phyloP scores from a whole-genome alignment of 2,329 filamentous ascomycete genomes.

The Westerdykella sp. region DNA sequence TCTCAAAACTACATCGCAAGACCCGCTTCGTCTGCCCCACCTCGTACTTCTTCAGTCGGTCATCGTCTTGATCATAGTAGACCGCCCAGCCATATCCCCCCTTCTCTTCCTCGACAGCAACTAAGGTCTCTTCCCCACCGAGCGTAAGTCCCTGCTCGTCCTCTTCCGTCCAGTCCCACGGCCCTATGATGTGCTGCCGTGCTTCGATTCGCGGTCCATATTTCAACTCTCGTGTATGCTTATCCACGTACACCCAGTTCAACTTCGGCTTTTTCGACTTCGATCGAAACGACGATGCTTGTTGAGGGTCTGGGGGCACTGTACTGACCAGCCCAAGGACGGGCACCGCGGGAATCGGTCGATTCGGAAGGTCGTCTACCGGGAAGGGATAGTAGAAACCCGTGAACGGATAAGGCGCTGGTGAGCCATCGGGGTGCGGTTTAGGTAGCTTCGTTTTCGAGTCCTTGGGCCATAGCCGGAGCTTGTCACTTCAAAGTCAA shows the following conservation, averaged over 20 bases:
- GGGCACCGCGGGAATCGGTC: conserved; percentile 30
- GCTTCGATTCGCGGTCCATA: conserved; percentile 67
- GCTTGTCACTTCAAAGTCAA: conserved; percentile 18
- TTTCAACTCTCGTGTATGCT: conserved; percentile 53
- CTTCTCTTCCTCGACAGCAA: conserved; percentile 50
- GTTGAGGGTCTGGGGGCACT: conserved; percentile 38
- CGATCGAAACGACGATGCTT: conserved; percentile 1
- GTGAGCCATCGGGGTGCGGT: conserved; percentile 12
- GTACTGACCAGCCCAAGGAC: conserved; percentile 47
- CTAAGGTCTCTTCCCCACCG: conserved; percentile 51
- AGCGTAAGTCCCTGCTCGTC: conserved; percentile 50
- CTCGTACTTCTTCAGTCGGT: conserved; percentile 37
- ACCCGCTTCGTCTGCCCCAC: conserved; percentile 38
- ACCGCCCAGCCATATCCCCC: conserved; percentile 47
- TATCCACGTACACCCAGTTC: conserved; percentile 63
- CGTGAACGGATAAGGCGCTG: conserved; percentile 43
- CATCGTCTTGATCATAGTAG: conserved; percentile 46
- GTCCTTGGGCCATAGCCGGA: conserved; percentile 35
- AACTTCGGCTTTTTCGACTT: conserved; percentile 46
- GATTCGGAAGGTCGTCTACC: conserved; percentile 36
- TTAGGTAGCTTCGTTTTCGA: conserved; percentile 23
- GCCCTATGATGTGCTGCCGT: conserved; percentile 64
- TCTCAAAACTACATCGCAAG: conserved; percentile 41
- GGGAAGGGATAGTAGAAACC: conserved; percentile 48
- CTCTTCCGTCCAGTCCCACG: conserved; percentile 74